Conservation (phyloP, 2,329 filamentous ascomycete genomes). For the Pseudocercospora musae region DNA sequence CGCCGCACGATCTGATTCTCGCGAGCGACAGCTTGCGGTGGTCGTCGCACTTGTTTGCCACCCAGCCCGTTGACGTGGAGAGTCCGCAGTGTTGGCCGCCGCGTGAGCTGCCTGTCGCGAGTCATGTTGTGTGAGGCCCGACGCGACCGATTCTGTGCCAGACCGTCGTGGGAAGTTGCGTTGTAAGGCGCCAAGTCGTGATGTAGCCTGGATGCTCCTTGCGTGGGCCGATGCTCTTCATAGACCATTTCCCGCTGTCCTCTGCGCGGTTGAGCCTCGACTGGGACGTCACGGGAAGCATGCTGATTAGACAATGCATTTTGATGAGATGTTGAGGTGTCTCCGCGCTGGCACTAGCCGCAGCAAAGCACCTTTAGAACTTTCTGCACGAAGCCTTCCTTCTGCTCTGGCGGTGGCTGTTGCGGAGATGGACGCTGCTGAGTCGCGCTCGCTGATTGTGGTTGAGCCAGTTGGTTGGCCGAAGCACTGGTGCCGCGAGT, state of each 20-base stretch:
- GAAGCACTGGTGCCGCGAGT: slow-evolving; percentile 21
- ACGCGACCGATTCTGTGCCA: not conserved
- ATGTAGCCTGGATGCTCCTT: not conserved
- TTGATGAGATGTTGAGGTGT: not conserved
- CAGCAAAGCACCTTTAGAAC: slow-evolving; percentile 91
- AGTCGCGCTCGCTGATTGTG: slow-evolving; percentile 12
- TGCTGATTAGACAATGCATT: not conserved
- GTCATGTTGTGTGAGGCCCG: not conserved
- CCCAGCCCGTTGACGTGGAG: not conserved
- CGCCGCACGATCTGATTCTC: not conserved
- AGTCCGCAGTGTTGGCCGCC: not conserved
- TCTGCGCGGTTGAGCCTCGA: not conserved
- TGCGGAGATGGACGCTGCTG: slow-evolving; percentile 23
- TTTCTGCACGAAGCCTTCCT: slow-evolving; percentile 83
- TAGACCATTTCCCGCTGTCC: not conserved
- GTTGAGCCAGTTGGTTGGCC: slow-evolving; percentile 5
- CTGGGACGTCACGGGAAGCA: not conserved
- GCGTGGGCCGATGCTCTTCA: not conserved
- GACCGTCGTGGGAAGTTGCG: not conserved
- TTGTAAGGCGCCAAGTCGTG: not conserved
- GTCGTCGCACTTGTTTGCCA: not conserved
- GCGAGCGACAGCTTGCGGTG: not conserved
- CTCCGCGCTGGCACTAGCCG: slow-evolving; percentile 48
- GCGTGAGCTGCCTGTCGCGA: not conserved
- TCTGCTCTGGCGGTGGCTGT: slow-evolving; percentile 56